Evolutionary conservation across 75 land plant genomes (phyloP), one percentile per base, ranked within the genome.

Genomic region (Adiantum capillusveneris): DNA sequence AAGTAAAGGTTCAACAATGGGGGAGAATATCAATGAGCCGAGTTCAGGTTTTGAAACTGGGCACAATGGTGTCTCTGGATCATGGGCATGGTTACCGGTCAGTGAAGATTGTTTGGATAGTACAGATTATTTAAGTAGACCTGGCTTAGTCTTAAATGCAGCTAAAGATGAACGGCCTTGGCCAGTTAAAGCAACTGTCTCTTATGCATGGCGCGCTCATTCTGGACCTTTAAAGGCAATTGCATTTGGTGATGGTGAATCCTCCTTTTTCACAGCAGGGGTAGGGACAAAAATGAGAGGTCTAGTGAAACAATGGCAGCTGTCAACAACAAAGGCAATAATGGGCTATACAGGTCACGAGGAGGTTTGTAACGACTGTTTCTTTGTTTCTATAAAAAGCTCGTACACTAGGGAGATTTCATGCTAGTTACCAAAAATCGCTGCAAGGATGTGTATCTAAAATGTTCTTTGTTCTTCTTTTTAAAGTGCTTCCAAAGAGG

Each of bases 41-140:
- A 55, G 29, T 22, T 69, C 28, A 25, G 45, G 65, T 54, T 56
- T 51, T 25, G 59, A 36, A 25, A 22, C 58, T 6, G 54, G 59
- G 49, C 44, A 48, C 31, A 11, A 29, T 42, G 65, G 37, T 25
- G 67, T 69, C 25, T 37, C 29, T 53, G 96, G 79, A 30, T 84
- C 87, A 29, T 90, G 96, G 96, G 79, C 63, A 43, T 90, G 96
- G 96, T 73, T 84, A 51, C 87, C 82, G 25, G 63, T 62, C 58
- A 60, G 66, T 29, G 84, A 64, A 25, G 53, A 83, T 60, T 68
- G 62, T 50, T 73, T 74, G 72, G 86, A 76, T 53, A 80, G 73
- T 20, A 62, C 71, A 34, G 91, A 84, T 45, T 75, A 75, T 63
- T 62, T 73, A 56, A 66, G 76, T 0, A 76, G 83, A 31, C 44